Evolutionary conservation across 139 green algal species (phyloP).

Genomic region (Closterium sp.): DNA sequence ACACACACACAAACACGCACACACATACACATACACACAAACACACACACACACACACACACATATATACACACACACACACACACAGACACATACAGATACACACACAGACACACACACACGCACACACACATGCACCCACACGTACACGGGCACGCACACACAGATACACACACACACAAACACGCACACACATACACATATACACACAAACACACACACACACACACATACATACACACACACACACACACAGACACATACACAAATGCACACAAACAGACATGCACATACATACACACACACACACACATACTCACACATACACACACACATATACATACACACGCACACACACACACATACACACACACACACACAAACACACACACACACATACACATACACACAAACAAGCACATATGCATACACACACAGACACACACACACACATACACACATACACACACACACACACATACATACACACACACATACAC

Average conservation of each 20-base stretch:
- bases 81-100: too few relatives aligned
- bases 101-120: too few relatives aligned
- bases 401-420: neutral
- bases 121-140: neutral
- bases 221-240: neutral
- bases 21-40: neutral
- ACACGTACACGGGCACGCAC: neutral
- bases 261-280: neutral
- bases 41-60: neutral
- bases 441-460: neutral
- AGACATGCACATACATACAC: neutral
- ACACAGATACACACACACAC: neutral
- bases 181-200: neutral
- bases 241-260: neutral
- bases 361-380: neutral
- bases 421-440: neutral
- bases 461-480: neutral
- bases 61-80: neutral
- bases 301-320: neutral
- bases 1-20: neutral
- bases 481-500: neutral
- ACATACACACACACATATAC: neutral
- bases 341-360: neutral
- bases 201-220: neutral
- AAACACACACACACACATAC: neutral